These are phyloP conservation scores for Pseudogymnoascus pannorum DNA, from an alignment of 2,329 filamentous ascomycete genomes.

Conservation along the genomic window DNA sequence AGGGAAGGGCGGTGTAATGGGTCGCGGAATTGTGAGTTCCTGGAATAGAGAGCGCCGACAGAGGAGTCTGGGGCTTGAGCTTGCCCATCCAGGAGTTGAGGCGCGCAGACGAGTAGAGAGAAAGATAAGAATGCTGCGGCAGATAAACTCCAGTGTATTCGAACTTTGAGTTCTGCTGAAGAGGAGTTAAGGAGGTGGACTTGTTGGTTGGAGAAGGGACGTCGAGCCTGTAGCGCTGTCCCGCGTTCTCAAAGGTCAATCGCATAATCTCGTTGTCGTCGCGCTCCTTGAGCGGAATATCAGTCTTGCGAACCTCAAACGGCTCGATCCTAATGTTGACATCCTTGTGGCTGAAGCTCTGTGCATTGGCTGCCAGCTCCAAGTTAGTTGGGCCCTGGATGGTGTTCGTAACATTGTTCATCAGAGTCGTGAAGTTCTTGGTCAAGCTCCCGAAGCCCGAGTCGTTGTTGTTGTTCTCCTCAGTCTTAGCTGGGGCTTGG, in stretches of 20 bases:
- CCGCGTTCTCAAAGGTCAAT: slow-evolving; percentile 62
- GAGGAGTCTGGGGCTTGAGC: slow-evolving; percentile 61
- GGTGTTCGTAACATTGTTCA: slow-evolving; percentile 37
- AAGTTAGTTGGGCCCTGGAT: neutral
- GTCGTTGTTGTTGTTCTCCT: slow-evolving; percentile 29
- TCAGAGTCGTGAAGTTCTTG: slow-evolving; percentile 37
- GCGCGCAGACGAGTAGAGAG: slow-evolving; percentile 64
- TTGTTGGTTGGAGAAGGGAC: slow-evolving; percentile 54
- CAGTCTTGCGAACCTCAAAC: slow-evolving; percentile 58
- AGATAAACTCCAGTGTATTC: slow-evolving; percentile 63
- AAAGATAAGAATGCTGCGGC: slow-evolving; percentile 44
- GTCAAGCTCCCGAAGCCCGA: slow-evolving; percentile 30
- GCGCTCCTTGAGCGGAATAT: slow-evolving; percentile 52
- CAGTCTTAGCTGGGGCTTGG: slow-evolving; percentile 31
- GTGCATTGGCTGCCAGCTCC: slow-evolving; percentile 42
- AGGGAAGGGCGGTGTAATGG: slow-evolving; percentile 75
- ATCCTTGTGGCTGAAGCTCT: slow-evolving; percentile 54
- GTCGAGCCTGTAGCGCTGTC: slow-evolving; percentile 64
- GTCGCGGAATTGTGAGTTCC: slow-evolving; percentile 95
- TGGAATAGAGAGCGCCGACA: slow-evolving; percentile 80
- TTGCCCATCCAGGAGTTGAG: slow-evolving; percentile 74
- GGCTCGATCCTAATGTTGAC: slow-evolving; percentile 57
- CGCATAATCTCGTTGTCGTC: slow-evolving; percentile 59
- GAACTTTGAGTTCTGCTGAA: slow-evolving; percentile 43
- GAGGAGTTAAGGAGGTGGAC: slow-evolving; percentile 52